A percentile compares a stretch with the other conserved stretches of the same genome.
These are phyloP conservation scores for Candida mesenterica DNA, from an alignment of 1,139 yeast species.

Conservation along the genomic window DNA sequence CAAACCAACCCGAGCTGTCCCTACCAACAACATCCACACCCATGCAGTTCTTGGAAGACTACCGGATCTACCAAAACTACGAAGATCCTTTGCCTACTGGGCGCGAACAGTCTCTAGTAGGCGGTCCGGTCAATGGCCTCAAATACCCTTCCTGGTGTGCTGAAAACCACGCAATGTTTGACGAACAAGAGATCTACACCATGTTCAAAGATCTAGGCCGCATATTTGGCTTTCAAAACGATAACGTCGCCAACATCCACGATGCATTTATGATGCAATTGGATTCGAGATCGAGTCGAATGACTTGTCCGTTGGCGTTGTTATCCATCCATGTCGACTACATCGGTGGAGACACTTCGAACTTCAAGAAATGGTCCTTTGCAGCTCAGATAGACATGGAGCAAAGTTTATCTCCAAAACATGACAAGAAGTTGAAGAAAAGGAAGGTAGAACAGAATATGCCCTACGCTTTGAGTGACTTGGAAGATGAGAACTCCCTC, in stretches of 20 bases:
- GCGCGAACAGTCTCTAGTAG: too few relatives aligned
- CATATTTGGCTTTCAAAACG: constrained; percentile 36
- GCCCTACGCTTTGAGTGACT: constrained; percentile 15
- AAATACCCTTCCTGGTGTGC: constrained; percentile 34
- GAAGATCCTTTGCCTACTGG: too few relatives aligned
- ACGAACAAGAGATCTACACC: constrained; percentile 19
- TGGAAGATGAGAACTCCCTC: constrained; percentile 17
- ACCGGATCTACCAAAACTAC: too few relatives aligned
- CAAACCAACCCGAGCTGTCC: too few relatives aligned
- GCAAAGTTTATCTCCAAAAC: too few relatives aligned
- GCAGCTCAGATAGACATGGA: constrained; percentile 24
- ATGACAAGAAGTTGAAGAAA: constrained; percentile 1
- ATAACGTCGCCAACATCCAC: constrained; percentile 35
- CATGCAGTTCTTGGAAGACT: too few relatives aligned
- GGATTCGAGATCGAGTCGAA: constrained; percentile 42
- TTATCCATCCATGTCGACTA: constrained; percentile 40
- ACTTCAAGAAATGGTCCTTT: constrained; percentile 44
- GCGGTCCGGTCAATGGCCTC: too few relatives aligned
- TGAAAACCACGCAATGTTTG: constrained; percentile 30
- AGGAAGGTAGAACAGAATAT: constrained; percentile 1
- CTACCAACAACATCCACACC: too few relatives aligned
- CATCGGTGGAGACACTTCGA: constrained; percentile 41
- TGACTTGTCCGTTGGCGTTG: constrained; percentile 34
- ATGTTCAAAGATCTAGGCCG: constrained; percentile 22
- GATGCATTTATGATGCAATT: constrained; percentile 40